Evolutionary conservation across 2,329 filamentous ascomycete species (phyloP).

Genomic region (Xylaria sp.): DNA sequence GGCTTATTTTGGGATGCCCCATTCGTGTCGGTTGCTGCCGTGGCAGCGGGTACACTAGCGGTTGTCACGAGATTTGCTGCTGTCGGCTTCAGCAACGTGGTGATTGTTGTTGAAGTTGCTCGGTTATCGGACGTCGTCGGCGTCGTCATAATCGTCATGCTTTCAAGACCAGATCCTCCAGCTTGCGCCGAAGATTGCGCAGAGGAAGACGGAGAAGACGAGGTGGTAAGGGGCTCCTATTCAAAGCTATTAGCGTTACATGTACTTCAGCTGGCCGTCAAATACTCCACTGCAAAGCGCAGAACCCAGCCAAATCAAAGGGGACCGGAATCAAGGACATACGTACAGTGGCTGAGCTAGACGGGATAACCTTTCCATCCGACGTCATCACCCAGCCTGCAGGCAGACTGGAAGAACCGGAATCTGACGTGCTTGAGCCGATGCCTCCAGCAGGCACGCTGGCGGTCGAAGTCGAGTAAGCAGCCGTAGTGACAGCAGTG

Average conservation of each 20-base stretch:
- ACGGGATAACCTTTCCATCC: conserved; percentile 81
- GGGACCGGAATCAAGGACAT: conserved; percentile 37
- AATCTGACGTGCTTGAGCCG: conserved; percentile 63
- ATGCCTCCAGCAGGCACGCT: conserved; percentile 78
- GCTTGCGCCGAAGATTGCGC: conserved; percentile 51
- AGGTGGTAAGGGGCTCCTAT: conserved; percentile 55
- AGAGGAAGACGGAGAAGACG: conserved; percentile 47
- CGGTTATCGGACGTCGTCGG: conserved; percentile 53
- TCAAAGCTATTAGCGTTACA: conserved; percentile 41
- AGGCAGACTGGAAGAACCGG: conserved; percentile 68
- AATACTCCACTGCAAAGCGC: conserved; percentile 22
- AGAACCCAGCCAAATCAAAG: conserved; percentile 39
- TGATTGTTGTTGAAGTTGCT: conserved; percentile 44
- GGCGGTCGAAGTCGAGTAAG: conserved; percentile 69
- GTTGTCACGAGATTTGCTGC: neutral
- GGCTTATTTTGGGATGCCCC: conserved; percentile 21
- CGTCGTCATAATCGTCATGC: conserved; percentile 57
- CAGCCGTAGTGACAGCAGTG: conserved; percentile 70
- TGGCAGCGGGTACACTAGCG: conserved; percentile 7
- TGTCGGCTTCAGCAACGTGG: conserved; percentile 49
- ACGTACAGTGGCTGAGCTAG: conserved; percentile 70
- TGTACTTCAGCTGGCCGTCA: conserved; percentile 16
- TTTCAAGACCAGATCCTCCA: conserved; percentile 56
- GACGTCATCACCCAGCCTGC: conserved; percentile 83
- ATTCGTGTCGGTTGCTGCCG: conserved; percentile 8